Evolutionary conservation across 1,139 yeast genomes (phyloP).

Genomic region (Meyerozyma smithsonii): DNA sequence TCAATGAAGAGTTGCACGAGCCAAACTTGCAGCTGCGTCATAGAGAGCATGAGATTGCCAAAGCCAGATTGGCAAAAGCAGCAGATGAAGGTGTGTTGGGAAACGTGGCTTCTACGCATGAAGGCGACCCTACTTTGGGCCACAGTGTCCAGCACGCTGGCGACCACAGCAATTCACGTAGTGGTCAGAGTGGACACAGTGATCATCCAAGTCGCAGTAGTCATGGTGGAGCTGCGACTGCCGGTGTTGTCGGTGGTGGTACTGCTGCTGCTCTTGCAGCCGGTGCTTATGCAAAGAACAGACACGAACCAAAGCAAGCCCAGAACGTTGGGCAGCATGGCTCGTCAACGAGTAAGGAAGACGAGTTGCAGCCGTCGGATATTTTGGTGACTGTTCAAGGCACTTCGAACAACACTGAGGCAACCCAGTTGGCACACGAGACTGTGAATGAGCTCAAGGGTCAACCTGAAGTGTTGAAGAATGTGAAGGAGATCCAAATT

Average conservation of each 20-base stretch:
- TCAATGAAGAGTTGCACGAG: slow-evolving; percentile 5
- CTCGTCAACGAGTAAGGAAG: neutral
- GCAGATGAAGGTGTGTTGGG: slow-evolving; percentile 16
- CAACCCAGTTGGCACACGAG: slow-evolving; percentile 26
- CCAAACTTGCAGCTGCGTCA: slow-evolving; percentile 7
- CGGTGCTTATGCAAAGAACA: slow-evolving; percentile 6
- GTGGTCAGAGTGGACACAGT: neutral
- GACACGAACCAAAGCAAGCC: neutral
- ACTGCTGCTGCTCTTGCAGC: slow-evolving; percentile 10
- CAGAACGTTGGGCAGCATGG: slow-evolving; percentile 6
- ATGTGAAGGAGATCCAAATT: slow-evolving; percentile 25
- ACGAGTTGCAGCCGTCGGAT: slow-evolving; percentile 7
- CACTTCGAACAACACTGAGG: slow-evolving; percentile 22
- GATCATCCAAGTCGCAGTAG: neutral
- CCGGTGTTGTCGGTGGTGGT: slow-evolving; percentile 10
- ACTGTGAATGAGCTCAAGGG: slow-evolving; percentile 26
- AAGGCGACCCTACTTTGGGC: slow-evolving; percentile 7
- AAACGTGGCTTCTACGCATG: slow-evolving; percentile 7
- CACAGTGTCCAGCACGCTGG: neutral
- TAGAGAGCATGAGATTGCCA: slow-evolving; percentile 14
- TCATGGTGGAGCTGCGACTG: slow-evolving; percentile 5
- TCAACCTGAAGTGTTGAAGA: slow-evolving; percentile 21
- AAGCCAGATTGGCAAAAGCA: slow-evolving; percentile 11
- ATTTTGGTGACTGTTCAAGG: slow-evolving; percentile 29
- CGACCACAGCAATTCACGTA: too few species aligned